Percentiles rank a stretch among this genome's conserved stretches.
Evolutionary conservation across 345 rosid species (phyloP).

Genomic region (Citrus trifoliata): DNA sequence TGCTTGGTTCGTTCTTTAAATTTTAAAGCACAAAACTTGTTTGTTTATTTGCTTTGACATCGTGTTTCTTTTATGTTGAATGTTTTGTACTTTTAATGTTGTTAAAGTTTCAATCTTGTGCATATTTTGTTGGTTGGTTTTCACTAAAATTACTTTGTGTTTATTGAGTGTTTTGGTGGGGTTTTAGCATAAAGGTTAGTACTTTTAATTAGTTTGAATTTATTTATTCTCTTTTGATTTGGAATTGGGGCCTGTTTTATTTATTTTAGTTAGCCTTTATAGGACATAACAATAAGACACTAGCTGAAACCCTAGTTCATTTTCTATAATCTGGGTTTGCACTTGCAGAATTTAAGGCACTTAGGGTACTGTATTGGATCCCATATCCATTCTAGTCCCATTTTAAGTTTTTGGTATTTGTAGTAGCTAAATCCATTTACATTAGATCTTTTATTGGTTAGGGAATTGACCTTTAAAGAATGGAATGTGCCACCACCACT

Average conservation of each 20-base stretch:
- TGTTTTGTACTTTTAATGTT: background rate
- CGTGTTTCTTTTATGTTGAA: background rate
- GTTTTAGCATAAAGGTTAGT: background rate
- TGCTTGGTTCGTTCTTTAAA: slow-evolving; percentile 8
- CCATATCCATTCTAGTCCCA: background rate
- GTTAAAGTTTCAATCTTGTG: slow-evolving; percentile 1
- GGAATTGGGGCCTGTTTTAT: background rate
- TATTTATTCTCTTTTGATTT: background rate
- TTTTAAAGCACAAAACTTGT: background rate
- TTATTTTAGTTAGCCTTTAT: background rate
- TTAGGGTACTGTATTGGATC: background rate
- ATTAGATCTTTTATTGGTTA: background rate
- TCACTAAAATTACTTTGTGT: background rate
- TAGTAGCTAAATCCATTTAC: background rate
- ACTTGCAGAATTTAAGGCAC: slow-evolving; percentile 6
- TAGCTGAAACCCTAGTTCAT: slow-evolving; percentile 12
- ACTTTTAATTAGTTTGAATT: slow-evolving; percentile 1
- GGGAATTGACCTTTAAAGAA: slow-evolving; percentile 13
- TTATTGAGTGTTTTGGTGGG: background rate
- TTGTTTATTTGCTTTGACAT: background rate
- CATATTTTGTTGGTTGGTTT: background rate
- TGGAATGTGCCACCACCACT: slow-evolving; percentile 41
- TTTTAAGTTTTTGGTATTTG: background rate
- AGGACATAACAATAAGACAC: background rate
- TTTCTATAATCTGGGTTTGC: slow-evolving; percentile 13